Percentiles rank a stretch among this genome's conserved stretches.
Conservation (phyloP, 75 land plant species). For the Sequoia sempervirens region DNA sequence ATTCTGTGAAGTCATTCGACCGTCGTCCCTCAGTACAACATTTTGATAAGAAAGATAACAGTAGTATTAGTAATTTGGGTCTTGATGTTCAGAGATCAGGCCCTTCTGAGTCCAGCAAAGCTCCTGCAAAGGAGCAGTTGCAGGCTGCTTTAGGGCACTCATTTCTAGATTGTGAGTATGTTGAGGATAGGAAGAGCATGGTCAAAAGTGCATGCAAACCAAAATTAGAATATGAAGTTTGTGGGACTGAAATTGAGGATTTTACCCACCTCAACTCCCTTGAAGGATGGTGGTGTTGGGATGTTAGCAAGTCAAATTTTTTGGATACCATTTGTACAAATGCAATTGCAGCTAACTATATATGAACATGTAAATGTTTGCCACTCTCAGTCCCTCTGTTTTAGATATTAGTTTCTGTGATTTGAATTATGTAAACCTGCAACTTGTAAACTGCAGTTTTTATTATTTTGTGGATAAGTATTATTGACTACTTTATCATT, state of each 20-base stretch:
- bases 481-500: too few species aligned
- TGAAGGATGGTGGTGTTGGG: background rate
- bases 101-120: background rate
- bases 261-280: background rate
- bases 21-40: background rate
- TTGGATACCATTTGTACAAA: background rate
- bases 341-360: background rate
- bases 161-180: background rate
- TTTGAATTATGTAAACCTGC: too few species aligned
- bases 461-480: too few species aligned
- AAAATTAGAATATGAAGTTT: background rate
- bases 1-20: background rate
- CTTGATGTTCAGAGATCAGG: background rate
- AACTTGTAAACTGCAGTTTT: too few species aligned
- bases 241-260: background rate
- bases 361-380: background rate
- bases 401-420: too few species aligned
- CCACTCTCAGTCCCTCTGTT: too few species aligned
- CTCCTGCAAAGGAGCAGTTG: too few species aligned
- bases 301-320: background rate
- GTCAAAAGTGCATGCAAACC: background rate
- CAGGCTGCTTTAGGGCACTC: background rate
- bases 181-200: background rate
- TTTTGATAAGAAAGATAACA: background rate
- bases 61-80: background rate